Evolutionary conservation across 140 eudicot genomes (phyloP).

Genomic region (Oenanthe javanica): DNA sequence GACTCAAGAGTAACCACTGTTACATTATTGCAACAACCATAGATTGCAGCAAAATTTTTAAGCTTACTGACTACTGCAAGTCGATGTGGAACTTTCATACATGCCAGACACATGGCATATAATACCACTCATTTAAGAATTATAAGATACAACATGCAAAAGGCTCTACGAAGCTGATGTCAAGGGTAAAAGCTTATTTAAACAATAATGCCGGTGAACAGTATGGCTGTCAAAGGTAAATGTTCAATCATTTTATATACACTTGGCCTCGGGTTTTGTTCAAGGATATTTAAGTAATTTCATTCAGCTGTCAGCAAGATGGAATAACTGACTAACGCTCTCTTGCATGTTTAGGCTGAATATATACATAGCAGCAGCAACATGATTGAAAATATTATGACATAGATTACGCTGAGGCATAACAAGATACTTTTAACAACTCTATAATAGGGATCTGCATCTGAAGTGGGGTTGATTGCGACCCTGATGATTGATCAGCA

Average conservation of each 20-base stretch:
- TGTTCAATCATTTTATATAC: background rate
- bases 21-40: background rate
- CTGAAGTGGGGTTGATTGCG: conserved; percentile 70
- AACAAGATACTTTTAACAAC: conserved; percentile 62
- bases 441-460: conserved; percentile 87
- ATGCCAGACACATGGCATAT: background rate
- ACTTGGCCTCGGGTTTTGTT: background rate
- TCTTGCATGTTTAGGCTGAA: background rate
- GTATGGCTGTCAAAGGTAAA: background rate
- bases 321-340: background rate
- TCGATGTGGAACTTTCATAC: background rate
- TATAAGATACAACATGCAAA: background rate
- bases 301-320: background rate
- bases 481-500: conserved; percentile 40
- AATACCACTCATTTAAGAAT: background rate
- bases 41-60: background rate
- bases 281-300: background rate
- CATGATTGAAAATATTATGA: background rate
- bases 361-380: conserved; percentile 1
- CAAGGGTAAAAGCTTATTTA: background rate
- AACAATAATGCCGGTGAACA: background rate
- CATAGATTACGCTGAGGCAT: background rate
- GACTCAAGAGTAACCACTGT: background rate
- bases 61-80: background rate
- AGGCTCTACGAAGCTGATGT: background rate